Evolutionary conservation across 371 early-diverging fungal genomes (phyloP).

Genomic region (Choanephora cucurbitarum): DNA sequence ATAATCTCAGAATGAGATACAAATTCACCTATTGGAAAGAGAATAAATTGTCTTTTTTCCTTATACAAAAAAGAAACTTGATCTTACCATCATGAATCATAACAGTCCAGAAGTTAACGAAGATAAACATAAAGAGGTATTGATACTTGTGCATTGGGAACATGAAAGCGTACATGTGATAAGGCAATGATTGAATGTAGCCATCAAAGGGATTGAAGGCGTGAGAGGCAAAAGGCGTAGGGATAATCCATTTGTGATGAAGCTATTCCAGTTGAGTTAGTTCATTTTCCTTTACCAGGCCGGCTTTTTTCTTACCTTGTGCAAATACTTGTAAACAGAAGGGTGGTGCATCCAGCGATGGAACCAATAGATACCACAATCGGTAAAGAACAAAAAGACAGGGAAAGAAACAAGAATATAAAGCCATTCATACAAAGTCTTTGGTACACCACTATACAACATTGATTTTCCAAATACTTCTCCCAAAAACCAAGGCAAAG

Average conservation of each 20-base stretch:
- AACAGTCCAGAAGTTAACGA: constrained; percentile 95
- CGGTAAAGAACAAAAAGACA: constrained; percentile 88
- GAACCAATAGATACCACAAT: constrained; percentile 93
- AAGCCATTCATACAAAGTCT: constrained; percentile 47
- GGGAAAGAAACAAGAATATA: constrained; percentile 67
- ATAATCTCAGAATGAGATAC: constrained; percentile 58
- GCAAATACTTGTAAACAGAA: constrained; percentile 80
- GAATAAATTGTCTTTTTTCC: background rate
- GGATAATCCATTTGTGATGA: constrained; percentile 68
- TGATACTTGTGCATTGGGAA: constrained; percentile 90
- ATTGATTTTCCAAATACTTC: constrained; percentile 87
- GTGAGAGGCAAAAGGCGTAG: constrained; percentile 94
- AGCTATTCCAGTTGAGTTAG: constrained; percentile 24
- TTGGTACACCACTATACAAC: constrained; percentile 62
- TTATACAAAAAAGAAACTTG: background rate
- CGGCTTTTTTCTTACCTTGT: constrained; percentile 49
- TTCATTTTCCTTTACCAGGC: background rate
- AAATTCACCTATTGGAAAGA: constrained; percentile 54
- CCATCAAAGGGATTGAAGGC: constrained; percentile 96
- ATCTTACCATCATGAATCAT: constrained; percentile 93
- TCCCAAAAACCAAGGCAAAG: constrained; percentile 88
- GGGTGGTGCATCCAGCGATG: constrained; percentile 92
- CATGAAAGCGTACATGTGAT: constrained; percentile 86
- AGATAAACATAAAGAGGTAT: constrained; percentile 83
- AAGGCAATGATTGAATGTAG: constrained; percentile 92